phyloP scores from a whole-genome alignment of 179 eudicot species.

The Actinidia polygama region DNA sequence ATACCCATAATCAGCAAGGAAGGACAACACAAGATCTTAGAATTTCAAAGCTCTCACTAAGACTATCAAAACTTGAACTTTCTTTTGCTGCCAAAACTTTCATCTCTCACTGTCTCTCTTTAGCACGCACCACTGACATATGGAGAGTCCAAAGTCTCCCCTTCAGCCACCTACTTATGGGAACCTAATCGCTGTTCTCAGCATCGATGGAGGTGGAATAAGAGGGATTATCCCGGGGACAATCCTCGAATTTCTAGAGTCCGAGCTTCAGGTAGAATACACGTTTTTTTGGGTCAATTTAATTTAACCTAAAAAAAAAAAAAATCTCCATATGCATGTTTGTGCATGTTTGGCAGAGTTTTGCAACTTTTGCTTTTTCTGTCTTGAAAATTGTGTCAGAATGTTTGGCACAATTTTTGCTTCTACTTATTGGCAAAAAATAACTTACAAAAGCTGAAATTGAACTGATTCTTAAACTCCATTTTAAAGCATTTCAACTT shows the following conservation, averaged over 20 bases:
- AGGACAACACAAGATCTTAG: not conserved
- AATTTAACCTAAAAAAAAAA: not conserved
- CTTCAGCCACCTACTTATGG: constrained; percentile 34
- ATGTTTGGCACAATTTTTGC: too few relatives aligned
- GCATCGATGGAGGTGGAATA: constrained; percentile 27
- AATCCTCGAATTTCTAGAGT: constrained; percentile 16
- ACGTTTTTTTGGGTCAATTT: not conserved
- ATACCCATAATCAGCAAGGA: constrained; percentile 7
- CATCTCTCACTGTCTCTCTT: not conserved
- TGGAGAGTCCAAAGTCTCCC: constrained; percentile 31
- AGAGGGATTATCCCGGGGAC: constrained; percentile 25
- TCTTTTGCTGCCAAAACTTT: not conserved
- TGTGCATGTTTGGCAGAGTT: not conserved
- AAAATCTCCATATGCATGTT: not conserved
- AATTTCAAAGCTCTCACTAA: not conserved
- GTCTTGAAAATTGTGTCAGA: too few relatives aligned
- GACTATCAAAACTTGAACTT: not conserved
- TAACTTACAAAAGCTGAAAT: too few relatives aligned
- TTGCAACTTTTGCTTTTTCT: not conserved
- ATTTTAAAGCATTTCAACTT: too few relatives aligned
- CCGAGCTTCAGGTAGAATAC: constrained; percentile 20
- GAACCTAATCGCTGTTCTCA: constrained; percentile 26
- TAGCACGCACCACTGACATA: not conserved
- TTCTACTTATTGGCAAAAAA: too few relatives aligned
- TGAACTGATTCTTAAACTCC: too few relatives aligned